These are phyloP conservation scores for Leptosphaerulina australis DNA, from an alignment of 2,329 filamentous ascomycete species.

Conservation along the genomic window DNA sequence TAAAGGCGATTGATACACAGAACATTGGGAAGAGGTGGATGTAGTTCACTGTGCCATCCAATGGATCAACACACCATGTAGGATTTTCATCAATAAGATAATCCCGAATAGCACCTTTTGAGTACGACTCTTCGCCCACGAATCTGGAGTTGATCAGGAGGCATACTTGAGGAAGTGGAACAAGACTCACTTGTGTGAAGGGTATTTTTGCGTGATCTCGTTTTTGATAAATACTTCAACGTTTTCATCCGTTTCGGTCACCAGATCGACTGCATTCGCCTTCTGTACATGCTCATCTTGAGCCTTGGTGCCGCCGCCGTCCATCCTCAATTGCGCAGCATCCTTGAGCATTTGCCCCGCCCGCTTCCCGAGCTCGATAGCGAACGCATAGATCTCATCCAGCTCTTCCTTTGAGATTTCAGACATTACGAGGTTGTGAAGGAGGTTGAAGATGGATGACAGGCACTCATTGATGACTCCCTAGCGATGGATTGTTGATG, in stretches of 20 bases:
- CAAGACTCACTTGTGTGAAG: constrained; percentile 66
- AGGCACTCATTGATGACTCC: constrained; percentile 8
- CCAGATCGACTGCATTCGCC: constrained; percentile 76
- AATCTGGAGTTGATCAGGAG: constrained; percentile 58
- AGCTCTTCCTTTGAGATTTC: constrained; percentile 55
- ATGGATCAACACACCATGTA: constrained; percentile 78
- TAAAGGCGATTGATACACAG: constrained; percentile 76
- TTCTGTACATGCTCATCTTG: constrained; percentile 65
- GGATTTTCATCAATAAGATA: constrained; percentile 70
- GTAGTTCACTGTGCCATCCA: constrained; percentile 82
- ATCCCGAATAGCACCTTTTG: constrained; percentile 67
- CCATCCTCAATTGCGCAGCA: constrained; percentile 64
- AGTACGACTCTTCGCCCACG: constrained; percentile 78
- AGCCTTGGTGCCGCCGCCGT: constrained; percentile 36
- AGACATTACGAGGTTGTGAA: constrained; percentile 25
- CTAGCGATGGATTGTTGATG: constrained; percentile 8
- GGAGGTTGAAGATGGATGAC: background rate
- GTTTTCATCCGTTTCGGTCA: constrained; percentile 77
- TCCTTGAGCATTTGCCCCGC: constrained; percentile 71
- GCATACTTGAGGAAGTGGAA: background rate
- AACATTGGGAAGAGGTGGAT: constrained; percentile 82
- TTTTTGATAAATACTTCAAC: constrained; percentile 73
- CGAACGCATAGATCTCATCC: constrained; percentile 71
- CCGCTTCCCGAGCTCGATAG: constrained; percentile 71
- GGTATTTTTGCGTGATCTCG: constrained; percentile 65